These are phyloP conservation scores for Komagataella phaffii DNA, from an alignment of 805 yeast species.

Conservation along the genomic window DNA sequence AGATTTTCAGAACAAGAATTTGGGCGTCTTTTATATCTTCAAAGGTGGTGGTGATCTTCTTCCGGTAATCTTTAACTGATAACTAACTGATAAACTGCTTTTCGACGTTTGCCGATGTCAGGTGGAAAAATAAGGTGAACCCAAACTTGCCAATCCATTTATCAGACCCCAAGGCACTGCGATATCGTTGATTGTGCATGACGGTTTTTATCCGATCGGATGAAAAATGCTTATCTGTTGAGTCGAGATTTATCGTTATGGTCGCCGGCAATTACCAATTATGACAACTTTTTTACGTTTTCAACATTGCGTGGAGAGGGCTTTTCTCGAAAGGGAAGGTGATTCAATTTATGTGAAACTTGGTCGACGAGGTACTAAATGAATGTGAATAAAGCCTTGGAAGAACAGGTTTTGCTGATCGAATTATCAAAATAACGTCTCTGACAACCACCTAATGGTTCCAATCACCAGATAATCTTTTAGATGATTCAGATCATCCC, in stretches of 20 bases:
- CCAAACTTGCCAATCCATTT: background rate
- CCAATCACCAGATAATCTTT: no score
- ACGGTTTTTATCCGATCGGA: background rate
- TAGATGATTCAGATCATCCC: background rate
- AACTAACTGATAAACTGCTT: background rate
- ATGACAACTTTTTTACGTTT: background rate
- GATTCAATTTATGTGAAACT: background rate
- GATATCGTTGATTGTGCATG: background rate
- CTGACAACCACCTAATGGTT: no score
- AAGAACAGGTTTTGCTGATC: no score
- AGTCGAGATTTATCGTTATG: background rate
- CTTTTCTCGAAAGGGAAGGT: background rate
- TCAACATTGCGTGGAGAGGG: background rate
- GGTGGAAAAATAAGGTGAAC: background rate
- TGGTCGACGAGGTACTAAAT: no score
- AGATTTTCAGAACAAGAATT: background rate
- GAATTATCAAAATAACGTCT: no score
- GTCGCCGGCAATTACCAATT: background rate
- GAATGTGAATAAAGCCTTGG: no score
- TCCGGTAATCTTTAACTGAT: background rate
- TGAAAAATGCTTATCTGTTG: background rate
- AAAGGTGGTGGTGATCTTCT: background rate
- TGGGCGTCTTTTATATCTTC: background rate
- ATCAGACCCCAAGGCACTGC: background rate
- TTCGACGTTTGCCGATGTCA: background rate